Base-by-base conservation (phyloP, 164 flowering plant genomes). In the Cinnamomum chago region DNA sequence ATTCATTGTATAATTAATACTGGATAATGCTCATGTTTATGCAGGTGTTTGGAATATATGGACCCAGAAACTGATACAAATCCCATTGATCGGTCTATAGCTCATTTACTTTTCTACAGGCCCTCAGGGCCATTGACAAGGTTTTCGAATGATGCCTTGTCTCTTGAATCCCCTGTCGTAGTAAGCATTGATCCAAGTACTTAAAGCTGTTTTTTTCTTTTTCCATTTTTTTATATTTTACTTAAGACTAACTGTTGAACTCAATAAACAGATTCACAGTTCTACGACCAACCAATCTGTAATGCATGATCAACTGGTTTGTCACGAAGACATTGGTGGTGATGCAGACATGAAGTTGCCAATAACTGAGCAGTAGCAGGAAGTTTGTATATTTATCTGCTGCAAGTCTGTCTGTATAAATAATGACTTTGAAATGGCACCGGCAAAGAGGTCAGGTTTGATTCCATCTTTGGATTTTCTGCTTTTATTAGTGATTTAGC, bases 81-180 rank as follows among this genome's bases (percentile, higher is more conserved):
- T 78, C 94, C 97, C 25, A 88, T 94, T 30, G 98, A 94, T 74
- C 89, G 98, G 60, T 87, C 97, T 6, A 86, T 94, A 68, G 98
- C 97, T 40, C 91, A 89, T 80, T 76, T 94, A 76, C 85, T 94
- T 76, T 94, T 92, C 75, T 91, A 92, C 81, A 82, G 89, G 79
- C 88, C 97, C 25, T 73, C 83, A 27, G 89, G 86, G 62, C 75
- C 84, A 40, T 82, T 85, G 51, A 50, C 62, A 22, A 40, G 65
- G 69, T 76, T 81, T 74, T 69, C 76, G n/a, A 78, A 66, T 68
- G 88, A 81, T 72, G 73, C 77, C 52, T 50, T 76, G 24, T 64
- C 84, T 27, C 80, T 72, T 0, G 85, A 86, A 47, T 84, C 90
- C 22, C 80, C 73, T 58, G 35, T 74, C 33, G 35, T 75, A 79